phyloP scores from a whole-genome alignment of 768 basidiomycete species.

The Lactarius trivialis region DNA sequence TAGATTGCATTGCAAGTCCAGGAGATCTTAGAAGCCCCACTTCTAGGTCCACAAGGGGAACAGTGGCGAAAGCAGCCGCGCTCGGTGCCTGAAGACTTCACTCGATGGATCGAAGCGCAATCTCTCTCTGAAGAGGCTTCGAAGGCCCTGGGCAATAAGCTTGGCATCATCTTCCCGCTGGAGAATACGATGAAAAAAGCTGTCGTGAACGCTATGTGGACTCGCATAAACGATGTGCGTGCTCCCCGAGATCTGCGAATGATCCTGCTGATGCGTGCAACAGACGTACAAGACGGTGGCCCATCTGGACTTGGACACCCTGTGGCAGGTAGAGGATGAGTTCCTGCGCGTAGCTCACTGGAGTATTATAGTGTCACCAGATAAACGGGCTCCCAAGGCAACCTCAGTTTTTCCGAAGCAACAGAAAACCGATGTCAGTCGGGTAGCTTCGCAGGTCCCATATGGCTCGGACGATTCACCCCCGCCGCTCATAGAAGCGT shows the following conservation, averaged over 20 bases:
- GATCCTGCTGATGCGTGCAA: slow-evolving; percentile 3
- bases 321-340: slow-evolving; percentile 20
- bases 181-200: slow-evolving; percentile 44
- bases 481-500: slow-evolving; percentile 62
- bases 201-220: slow-evolving; percentile 60
- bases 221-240: slow-evolving; percentile 50
- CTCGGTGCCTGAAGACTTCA: slow-evolving; percentile 53
- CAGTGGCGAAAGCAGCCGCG: slow-evolving; percentile 45
- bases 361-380: slow-evolving; percentile 30
- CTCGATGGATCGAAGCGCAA: slow-evolving; percentile 65
- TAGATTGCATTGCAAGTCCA: slow-evolving; percentile 63
- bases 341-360: slow-evolving; percentile 15
- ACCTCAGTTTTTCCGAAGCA: not conserved
- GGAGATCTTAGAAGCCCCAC: slow-evolving; percentile 54
- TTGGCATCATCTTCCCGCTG: slow-evolving; percentile 54
- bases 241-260: not conserved
- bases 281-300: slow-evolving; percentile 15
- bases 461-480: slow-evolving; percentile 48
- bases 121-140: slow-evolving; percentile 54
- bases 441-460: slow-evolving; percentile 43
- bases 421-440: not conserved
- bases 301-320: slow-evolving; percentile 8
- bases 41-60: slow-evolving; percentile 51
- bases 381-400: slow-evolving; percentile 26
- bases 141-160: slow-evolving; percentile 41